phyloP scores from a whole-genome alignment of 495 filamentous ascomycete species.

The Lepraria neglecta region DNA sequence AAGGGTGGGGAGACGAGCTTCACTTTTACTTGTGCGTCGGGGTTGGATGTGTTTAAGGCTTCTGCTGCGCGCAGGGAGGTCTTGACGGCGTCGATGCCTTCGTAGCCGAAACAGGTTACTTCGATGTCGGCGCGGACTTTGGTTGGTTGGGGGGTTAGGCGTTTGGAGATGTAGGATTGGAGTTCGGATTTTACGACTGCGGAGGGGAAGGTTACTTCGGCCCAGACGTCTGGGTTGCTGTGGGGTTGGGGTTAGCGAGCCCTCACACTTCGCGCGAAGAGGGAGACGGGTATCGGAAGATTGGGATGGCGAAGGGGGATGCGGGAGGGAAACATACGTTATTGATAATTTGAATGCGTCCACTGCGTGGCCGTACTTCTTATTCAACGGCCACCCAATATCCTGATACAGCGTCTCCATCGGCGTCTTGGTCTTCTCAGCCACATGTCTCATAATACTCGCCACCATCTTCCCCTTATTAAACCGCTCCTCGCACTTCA shows the following conservation, averaged over 20 bases:
- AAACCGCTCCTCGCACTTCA: slow-evolving; percentile 97
- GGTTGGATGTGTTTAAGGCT: slow-evolving; percentile 65
- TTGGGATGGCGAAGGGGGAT: background rate
- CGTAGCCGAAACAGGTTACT: slow-evolving; percentile 96
- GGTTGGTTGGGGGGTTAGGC: slow-evolving; percentile 91
- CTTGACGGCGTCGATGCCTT: slow-evolving; percentile 98
- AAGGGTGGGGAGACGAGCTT: slow-evolving; percentile 91
- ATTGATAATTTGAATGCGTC: slow-evolving; percentile 99
- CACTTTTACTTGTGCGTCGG: slow-evolving; percentile 90
- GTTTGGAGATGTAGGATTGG: slow-evolving; percentile 87
- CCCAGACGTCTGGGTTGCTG: slow-evolving; percentile 94
- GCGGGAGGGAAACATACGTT: slow-evolving; percentile 55
- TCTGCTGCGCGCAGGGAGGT: slow-evolving; percentile 58
- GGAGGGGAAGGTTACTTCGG: slow-evolving; percentile 80
- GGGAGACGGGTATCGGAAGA: background rate
- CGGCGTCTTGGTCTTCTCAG: slow-evolving; percentile 89
- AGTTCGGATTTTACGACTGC: slow-evolving; percentile 81
- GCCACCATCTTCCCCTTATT: slow-evolving; percentile 99
- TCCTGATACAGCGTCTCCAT: slow-evolving; percentile 88
- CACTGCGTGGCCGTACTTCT: slow-evolving; percentile 92
- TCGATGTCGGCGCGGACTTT: slow-evolving; percentile 98
- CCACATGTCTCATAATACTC: slow-evolving; percentile 95
- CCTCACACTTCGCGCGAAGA: slow-evolving; percentile 20
- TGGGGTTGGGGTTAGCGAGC: background rate
- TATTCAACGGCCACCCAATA: slow-evolving; percentile 95